Percentiles rank a stretch among this genome's conserved stretches.
Conservation (phyloP, 2,329 filamentous ascomycete genomes). For the Aspergillus viridinutans region DNA sequence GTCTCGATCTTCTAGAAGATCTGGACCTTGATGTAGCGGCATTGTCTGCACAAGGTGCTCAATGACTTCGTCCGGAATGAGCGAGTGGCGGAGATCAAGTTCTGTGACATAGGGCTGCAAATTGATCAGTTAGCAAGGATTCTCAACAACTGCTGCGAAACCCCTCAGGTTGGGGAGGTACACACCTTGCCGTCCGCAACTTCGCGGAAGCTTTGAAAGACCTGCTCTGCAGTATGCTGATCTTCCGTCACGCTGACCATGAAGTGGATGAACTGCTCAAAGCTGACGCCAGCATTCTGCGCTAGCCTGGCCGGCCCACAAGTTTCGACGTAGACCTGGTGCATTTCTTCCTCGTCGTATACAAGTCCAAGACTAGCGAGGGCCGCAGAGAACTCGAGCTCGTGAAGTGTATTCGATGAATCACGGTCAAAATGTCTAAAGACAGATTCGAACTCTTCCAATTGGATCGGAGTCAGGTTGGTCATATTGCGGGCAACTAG, state of each 20-base stretch:
- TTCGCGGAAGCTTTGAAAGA: conserved; percentile 95
- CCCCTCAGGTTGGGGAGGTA: neutral
- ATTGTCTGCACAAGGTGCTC: conserved; percentile 86
- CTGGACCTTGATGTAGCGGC: conserved; percentile 76
- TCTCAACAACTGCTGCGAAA: neutral
- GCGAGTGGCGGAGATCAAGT: conserved; percentile 87
- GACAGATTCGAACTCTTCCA: conserved; percentile 97
- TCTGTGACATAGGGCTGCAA: conserved; percentile 86
- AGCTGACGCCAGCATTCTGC: conserved; percentile 70
- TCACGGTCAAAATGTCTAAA: conserved; percentile 98
- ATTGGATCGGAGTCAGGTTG: conserved; percentile 93
- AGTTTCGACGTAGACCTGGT: conserved; percentile 87
- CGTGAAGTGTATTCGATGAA: conserved; percentile 80
- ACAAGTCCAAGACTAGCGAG: conserved; percentile 92
- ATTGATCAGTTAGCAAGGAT: conserved; percentile 8
- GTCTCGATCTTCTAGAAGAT: conserved; percentile 78
- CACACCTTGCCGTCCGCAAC: conserved; percentile 88
- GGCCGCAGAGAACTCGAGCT: conserved; percentile 93
- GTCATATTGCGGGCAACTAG: conserved; percentile 99
- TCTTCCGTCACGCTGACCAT: conserved; percentile 99
- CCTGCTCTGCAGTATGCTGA: conserved; percentile 96
- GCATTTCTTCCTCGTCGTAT: conserved; percentile 98
- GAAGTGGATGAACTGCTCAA: conserved; percentile 98
- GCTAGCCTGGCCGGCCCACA: conserved; percentile 57
- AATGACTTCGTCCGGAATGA: conserved; percentile 96